A percentile compares a stretch with the other conserved stretches of the same genome.
phyloP scores from a whole-genome alignment of 2,329 filamentous ascomycete species.

The Botrytis hyacinthi region DNA sequence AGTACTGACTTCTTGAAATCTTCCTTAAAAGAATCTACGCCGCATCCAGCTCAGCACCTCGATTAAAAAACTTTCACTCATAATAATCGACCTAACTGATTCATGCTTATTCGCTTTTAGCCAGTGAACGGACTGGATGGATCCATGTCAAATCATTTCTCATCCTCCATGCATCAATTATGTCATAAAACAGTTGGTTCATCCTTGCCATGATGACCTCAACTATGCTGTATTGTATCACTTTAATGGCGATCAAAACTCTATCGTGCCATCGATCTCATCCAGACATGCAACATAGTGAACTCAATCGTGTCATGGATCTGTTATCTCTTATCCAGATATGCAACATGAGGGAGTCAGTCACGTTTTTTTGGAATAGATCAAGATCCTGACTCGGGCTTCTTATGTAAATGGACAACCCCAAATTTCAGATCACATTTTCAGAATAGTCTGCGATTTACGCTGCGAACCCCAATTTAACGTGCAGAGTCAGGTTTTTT shows the following conservation, averaged over 20 bases:
- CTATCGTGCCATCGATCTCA: neutral
- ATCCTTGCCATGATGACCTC: neutral
- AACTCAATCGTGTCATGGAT: neutral
- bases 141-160: neutral
- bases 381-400: neutral
- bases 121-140: neutral
- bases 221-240: neutral
- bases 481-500: no score
- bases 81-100: neutral
- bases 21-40: neutral
- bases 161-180: neutral
- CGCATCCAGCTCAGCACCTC: neutral
- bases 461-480: neutral
- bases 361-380: neutral
- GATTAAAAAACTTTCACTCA: accelerated
- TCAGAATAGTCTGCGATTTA: neutral
- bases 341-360: neutral
- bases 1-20: neutral
- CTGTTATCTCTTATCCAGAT: neutral
- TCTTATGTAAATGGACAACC: neutral
- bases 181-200: neutral
- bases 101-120: neutral
- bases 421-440: neutral
- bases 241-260: neutral
- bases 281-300: neutral